phyloP scores from a whole-genome alignment of 805 yeast species.

The Ogataea haglerorum region DNA sequence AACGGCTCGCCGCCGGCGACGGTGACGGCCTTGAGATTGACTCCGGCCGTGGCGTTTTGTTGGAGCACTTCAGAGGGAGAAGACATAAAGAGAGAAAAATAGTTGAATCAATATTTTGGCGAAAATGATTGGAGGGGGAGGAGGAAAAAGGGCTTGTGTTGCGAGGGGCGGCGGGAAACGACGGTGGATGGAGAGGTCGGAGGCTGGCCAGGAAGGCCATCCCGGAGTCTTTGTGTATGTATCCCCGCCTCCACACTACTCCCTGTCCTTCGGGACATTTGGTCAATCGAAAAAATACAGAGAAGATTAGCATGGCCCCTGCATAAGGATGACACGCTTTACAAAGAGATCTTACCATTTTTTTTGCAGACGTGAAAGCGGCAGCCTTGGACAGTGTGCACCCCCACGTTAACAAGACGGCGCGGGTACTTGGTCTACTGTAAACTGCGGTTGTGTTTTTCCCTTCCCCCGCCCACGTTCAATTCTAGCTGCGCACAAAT shows the following conservation, averaged over 20 bases:
- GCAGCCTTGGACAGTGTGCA: background rate
- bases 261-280: constrained; percentile 76
- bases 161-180: background rate
- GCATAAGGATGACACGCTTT: constrained; percentile 99
- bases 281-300: constrained; percentile 99
- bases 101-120: background rate
- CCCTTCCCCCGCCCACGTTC: constrained; percentile 7
- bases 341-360: constrained; percentile 97
- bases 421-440: background rate
- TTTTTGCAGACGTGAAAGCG: constrained; percentile 37
- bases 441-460: too few species aligned
- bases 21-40: constrained; percentile 29
- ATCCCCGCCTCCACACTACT: background rate
- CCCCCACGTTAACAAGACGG: background rate
- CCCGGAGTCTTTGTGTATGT: too few species aligned
- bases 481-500: constrained; percentile 1
- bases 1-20: constrained; percentile 31
- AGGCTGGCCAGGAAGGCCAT: background rate
- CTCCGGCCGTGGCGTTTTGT: constrained; percentile 21
- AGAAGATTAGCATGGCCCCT: constrained; percentile 99
- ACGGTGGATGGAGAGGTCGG: background rate
- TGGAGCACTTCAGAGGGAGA: constrained; percentile 16
- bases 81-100: constrained; percentile 5
- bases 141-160: background rate
- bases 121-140: constrained; percentile 2